These are phyloP conservation scores for Strobilomyces dryophilus DNA, from an alignment of 768 basidiomycete species.

Conservation along the genomic window DNA sequence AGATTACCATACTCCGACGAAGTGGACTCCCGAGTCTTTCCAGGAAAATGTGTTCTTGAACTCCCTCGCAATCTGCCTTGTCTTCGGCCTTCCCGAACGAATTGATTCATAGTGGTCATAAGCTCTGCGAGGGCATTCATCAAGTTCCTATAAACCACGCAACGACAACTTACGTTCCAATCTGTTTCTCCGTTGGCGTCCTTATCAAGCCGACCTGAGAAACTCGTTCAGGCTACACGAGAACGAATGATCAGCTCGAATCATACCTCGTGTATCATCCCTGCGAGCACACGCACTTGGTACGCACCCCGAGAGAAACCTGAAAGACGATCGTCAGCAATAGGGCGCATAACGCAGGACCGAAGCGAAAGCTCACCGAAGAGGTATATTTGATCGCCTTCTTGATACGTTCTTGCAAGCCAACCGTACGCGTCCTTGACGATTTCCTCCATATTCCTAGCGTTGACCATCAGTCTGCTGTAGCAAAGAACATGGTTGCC, in stretches of 20 bases:
- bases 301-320: slow-evolving; percentile 45
- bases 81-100: slow-evolving; percentile 9
- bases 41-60: slow-evolving; percentile 41
- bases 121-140: slow-evolving; percentile 5
- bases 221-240: not conserved
- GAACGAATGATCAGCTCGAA: too few relatives aligned
- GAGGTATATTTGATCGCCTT: slow-evolving; percentile 33
- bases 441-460: slow-evolving; percentile 35
- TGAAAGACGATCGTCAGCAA: not conserved
- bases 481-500: not conserved
- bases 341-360: not conserved
- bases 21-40: slow-evolving; percentile 3
- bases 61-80: slow-evolving; percentile 10
- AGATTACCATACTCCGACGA: slow-evolving; percentile 4
- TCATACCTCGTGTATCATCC: slow-evolving; percentile 36
- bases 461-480: too few relatives aligned
- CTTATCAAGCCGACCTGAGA: slow-evolving; percentile 4
- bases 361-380: slow-evolving; percentile 23
- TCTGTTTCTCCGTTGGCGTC: slow-evolving; percentile 21
- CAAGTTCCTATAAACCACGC: not conserved
- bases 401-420: slow-evolving; percentile 28
- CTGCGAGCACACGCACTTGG: slow-evolving; percentile 38
- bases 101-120: slow-evolving; percentile 13
- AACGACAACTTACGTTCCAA: slow-evolving; percentile 13
- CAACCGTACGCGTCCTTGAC: slow-evolving; percentile 33